Base-by-base conservation (phyloP, 805 yeast genomes). In the Ogataea nakhonphanomensis region DNA sequence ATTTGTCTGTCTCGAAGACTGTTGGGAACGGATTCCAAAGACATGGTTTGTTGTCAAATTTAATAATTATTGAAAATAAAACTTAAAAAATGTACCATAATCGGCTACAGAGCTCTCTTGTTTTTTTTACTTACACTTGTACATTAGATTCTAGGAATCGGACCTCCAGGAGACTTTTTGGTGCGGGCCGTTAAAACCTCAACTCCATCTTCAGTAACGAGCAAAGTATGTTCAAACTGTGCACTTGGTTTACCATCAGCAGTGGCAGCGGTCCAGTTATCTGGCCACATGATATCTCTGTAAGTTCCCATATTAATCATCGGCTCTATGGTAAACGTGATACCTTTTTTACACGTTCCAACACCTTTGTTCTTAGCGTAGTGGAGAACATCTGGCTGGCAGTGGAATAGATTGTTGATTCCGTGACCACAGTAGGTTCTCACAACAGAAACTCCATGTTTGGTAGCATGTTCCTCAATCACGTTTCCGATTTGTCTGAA, bases 251-350 rank as follows among this genome's bases (percentile, higher is more conserved):
- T 78, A 39, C 99, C 99, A 59, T 93, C 99, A 29, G 79, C 80
- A 12, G 99, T 93, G 12, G 78, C 77, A 1, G 95, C 78, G 5
- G 99, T 93, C 99, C 99, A 93, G 63, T 87, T 84, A 63, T 93
- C 99, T 3, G 99, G 99, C 99, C 99, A 93, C 41, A 80, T 70
- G 44, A 75, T 65, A 63, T 90, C 98, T 57, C 77, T 77, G 68
- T 77, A 83, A 0, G 83, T 68, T 7, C 99, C 99, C 49, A 80
- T 69, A 59, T 87, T 84, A 51, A 93, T 77, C 99, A 93, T 93
- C 33, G 99, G 99, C 66, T 93, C 99, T 43, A 93, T 87, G 15
- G 99, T 93, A 71, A 93, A 93, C 10, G 86, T 88, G 83, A 90
- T 85, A 15, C 99, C 99, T 15, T 96, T 91, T 61, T 87, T 87